These are phyloP conservation scores for Oryza glaberrima DNA, from an alignment of 176 grass and related monocot species.

Conservation along the genomic window DNA sequence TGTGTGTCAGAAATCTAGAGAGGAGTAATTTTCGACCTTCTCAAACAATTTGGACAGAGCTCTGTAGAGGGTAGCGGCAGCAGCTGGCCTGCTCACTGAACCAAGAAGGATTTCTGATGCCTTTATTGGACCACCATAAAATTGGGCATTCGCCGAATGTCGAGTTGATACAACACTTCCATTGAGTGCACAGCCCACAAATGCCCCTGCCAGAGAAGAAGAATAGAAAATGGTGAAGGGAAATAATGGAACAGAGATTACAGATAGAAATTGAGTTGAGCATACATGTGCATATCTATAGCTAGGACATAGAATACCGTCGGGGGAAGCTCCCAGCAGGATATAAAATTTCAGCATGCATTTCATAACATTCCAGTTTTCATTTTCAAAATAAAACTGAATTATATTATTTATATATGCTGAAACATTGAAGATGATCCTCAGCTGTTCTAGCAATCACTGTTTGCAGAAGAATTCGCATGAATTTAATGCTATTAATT, in stretches of 20 bases:
- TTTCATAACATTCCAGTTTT: background rate
- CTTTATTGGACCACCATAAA: slow-evolving; percentile 71
- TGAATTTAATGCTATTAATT: background rate
- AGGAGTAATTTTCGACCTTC: slow-evolving; percentile 49
- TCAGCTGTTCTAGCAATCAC: background rate
- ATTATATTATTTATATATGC: background rate
- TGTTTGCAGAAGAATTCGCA: background rate
- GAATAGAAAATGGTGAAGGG: background rate
- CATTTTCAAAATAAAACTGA: no score
- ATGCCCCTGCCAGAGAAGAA: slow-evolving; percentile 64
- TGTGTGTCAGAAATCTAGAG: slow-evolving; percentile 22
- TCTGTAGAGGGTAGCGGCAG: slow-evolving; percentile 67
- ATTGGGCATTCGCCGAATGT: slow-evolving; percentile 62
- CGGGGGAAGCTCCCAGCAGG: background rate
- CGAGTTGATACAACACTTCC: slow-evolving; percentile 78
- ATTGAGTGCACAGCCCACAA: slow-evolving; percentile 82
- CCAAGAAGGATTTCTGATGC: slow-evolving; percentile 91
- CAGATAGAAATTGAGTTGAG: background rate
- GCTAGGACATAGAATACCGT: background rate
- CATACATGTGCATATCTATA: background rate
- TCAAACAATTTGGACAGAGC: slow-evolving; percentile 63
- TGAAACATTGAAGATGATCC: slow-evolving; percentile 20
- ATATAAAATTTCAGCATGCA: background rate
- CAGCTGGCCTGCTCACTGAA: slow-evolving; percentile 60
- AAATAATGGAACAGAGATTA: slow-evolving; percentile 19